Conservation (phyloP, 176 grass and related monocot species). For the Musa troglodytarum region DNA sequence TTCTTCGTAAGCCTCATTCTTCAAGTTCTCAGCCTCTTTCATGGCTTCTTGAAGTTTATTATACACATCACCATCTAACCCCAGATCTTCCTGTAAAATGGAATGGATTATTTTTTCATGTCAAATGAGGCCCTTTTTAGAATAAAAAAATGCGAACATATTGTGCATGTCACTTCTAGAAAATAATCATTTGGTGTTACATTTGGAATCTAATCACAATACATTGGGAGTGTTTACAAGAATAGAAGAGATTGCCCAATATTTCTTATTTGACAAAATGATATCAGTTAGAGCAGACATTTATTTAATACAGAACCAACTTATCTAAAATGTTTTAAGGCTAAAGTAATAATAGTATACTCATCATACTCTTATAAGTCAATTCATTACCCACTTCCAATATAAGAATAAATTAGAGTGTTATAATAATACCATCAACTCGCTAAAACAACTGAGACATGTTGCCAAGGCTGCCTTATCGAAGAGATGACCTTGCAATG, state of each 20-base stretch:
- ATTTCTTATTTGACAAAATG: too few species aligned
- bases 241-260: too few species aligned
- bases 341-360: too few species aligned
- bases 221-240: background rate
- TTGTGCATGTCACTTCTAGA: background rate
- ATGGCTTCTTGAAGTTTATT: slow-evolving; percentile 33
- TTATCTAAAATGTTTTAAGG: too few species aligned
- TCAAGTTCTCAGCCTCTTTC: slow-evolving; percentile 33
- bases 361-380: too few species aligned
- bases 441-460: background rate
- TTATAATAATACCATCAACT: background rate
- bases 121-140: background rate
- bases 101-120: background rate
- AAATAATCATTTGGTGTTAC: background rate
- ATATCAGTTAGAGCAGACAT: too few species aligned
- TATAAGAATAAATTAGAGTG: too few species aligned
- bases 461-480: background rate
- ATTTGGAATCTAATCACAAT: background rate
- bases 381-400: too few species aligned
- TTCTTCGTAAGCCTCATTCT: slow-evolving; percentile 42
- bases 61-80: slow-evolving; percentile 30
- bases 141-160: background rate
- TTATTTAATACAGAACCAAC: too few species aligned
- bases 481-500: background rate
- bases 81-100: slow-evolving; percentile 32